Evolutionary conservation across 495 filamentous ascomycete genomes (phyloP), one percentile per base, ranked within the genome.

Genomic region (Penicillium pancosmium): DNA sequence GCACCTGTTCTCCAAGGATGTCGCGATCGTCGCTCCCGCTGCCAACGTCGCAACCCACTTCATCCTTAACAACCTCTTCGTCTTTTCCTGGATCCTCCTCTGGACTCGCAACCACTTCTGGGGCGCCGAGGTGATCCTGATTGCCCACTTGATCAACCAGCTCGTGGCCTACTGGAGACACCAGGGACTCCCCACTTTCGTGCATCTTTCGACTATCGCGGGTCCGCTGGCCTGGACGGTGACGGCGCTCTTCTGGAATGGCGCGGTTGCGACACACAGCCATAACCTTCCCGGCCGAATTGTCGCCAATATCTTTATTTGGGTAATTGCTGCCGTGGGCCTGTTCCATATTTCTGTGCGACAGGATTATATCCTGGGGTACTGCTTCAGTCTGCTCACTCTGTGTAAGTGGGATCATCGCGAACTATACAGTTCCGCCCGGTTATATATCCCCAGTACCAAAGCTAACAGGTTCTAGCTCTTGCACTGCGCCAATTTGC

Each of bases 151-250:
- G 68, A 74, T 91, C 75, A 92, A 95, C 71, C 82, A 94, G 46
- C 77, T 80, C 12, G 71, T 82, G 7, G 80, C 91, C 13, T 96
- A 95, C 78, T 91, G 92, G 86, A 88, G 88, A 21, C 84, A 94
- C 76, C 78, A 75, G 19, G 78, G 78, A 0, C 84, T 86, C 21
- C 85, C 88, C 4, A 80, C 83, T 21, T 80, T 88, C 55, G 88
- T 94, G 61, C 92, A 96, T 69, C 70, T 85, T 11, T 82, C 91
- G 3, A 86, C 84, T 46, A 83, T 93, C 10, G 85, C 88, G 8
- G 89, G 87, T 10, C 92, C 92, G 4, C 76, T 93, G 55, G 91
- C 91, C 5, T 97, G 90, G 88, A 89, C 86, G 0, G 86, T 92
- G 61, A 86, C 92, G 33, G 88, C 90, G 35, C 75, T 96, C 34